These are phyloP conservation scores for Entoloma clypeatum DNA, from an alignment of 1,284 basidiomycete genomes.

Conservation along the genomic window DNA sequence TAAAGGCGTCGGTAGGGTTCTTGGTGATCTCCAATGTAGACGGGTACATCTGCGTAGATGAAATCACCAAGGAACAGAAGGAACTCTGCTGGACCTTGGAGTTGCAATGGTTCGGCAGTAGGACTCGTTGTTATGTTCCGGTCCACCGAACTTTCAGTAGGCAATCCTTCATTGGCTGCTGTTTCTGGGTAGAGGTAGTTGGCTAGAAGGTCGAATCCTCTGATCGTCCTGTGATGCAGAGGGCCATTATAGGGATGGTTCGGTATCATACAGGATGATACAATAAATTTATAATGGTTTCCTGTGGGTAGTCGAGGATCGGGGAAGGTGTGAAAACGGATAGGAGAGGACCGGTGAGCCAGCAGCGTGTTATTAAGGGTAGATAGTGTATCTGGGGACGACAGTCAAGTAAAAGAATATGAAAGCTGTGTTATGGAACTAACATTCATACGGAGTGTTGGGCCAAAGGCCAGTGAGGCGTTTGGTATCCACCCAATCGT, in stretches of 20 bases:
- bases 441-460: constrained; percentile 71
- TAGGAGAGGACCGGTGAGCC: constrained; percentile 48
- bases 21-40: constrained; percentile 51
- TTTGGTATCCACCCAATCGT: constrained; percentile 66
- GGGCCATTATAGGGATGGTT: constrained; percentile 66
- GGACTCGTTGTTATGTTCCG: no score
- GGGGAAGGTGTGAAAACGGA: constrained; percentile 66
- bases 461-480: constrained; percentile 64
- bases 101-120: no score
- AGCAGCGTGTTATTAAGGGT: constrained; percentile 40
- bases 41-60: constrained; percentile 75
- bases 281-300: constrained; percentile 62
- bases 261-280: constrained; percentile 57
- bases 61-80: constrained; percentile 69
- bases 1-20: constrained; percentile 63
- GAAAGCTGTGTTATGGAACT: constrained; percentile 20
- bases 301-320: constrained; percentile 54
- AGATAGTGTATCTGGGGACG: constrained; percentile 48
- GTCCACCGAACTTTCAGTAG: no score
- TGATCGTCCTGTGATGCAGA: constrained; percentile 48
- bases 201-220: constrained; percentile 66
- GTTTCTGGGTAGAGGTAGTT: constrained; percentile 44
- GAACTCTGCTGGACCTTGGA: constrained; percentile 45
- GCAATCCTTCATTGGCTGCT: no score
- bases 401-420: constrained; percentile 7